Conservation (phyloP, 352 stramenopile species). For the Globisporangium ultimum region DNA sequence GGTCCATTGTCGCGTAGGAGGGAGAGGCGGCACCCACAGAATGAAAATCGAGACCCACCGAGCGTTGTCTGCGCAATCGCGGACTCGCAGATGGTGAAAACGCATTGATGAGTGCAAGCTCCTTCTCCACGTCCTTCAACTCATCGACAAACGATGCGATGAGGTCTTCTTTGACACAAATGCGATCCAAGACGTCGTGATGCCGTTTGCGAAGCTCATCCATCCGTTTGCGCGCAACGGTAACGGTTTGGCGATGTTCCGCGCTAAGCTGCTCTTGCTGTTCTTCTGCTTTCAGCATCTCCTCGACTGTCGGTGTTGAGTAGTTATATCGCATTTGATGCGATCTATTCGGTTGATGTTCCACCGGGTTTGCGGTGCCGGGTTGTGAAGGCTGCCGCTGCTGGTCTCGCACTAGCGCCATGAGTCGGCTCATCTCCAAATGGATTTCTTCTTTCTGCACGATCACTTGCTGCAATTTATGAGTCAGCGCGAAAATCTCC, state of each 20-base stretch:
- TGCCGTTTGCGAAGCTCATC: constrained; percentile 42
- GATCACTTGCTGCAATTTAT: constrained; percentile 72
- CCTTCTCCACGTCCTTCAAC: constrained; percentile 56
- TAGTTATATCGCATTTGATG: background rate
- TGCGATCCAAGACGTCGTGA: constrained; percentile 43
- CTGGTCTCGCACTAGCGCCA: constrained; percentile 29
- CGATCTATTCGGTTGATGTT: background rate
- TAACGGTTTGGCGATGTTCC: constrained; percentile 32
- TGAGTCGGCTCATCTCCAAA: constrained; percentile 63
- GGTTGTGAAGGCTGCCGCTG: background rate
- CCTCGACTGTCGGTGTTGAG: constrained; percentile 11
- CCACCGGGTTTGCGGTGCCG: background rate
- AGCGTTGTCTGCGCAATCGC: constrained; percentile 14
- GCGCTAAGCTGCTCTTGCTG: constrained; percentile 19
- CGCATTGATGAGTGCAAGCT: constrained; percentile 49
- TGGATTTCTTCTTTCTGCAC: constrained; percentile 77
- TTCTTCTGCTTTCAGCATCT: constrained; percentile 14
- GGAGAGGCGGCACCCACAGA: constrained; percentile 3
- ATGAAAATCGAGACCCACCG: constrained; percentile 26
- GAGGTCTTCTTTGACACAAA: constrained; percentile 46
- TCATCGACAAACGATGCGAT: constrained; percentile 49
- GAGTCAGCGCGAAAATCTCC: constrained; percentile 71
- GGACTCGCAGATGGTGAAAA: constrained; percentile 22
- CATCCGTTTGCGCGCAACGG: constrained; percentile 11
- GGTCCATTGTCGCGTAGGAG: constrained; percentile 6